These are phyloP conservation scores for Erythrophleum fordii DNA, from an alignment of 306 rosid genomes.

Conservation along the genomic window DNA sequence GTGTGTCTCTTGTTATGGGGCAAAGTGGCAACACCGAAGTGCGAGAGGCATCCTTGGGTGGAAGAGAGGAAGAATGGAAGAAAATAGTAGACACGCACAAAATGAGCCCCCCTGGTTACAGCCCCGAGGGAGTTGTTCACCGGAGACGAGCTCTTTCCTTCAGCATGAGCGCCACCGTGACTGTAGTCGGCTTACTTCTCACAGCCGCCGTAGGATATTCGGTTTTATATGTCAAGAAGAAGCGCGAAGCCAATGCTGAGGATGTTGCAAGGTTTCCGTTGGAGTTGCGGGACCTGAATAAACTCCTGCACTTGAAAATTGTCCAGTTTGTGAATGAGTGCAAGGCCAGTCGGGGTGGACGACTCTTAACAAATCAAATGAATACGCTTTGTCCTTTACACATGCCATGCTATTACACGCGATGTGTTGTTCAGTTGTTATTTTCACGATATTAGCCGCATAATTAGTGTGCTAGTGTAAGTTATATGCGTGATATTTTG, in stretches of 20 bases:
- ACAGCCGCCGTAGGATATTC: constrained; percentile 21
- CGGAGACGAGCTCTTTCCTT: constrained; percentile 63
- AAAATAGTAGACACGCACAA: constrained; percentile 62
- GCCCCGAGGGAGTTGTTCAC: constrained; percentile 62
- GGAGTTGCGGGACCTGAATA: neutral
- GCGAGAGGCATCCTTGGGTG: constrained; percentile 13
- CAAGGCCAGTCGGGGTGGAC: too few relatives aligned
- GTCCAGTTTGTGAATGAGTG: too few relatives aligned
- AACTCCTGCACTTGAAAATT: too few relatives aligned
- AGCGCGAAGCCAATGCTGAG: constrained; percentile 58
- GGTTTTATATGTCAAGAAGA: constrained; percentile 41
- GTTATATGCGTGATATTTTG: neutral
- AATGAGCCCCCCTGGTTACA: constrained; percentile 66
- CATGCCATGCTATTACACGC: neutral
- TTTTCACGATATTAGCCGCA: neutral
- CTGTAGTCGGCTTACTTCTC: constrained; percentile 52
- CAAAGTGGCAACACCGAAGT: neutral
- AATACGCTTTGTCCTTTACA: neutral
- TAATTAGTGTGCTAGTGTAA: neutral
- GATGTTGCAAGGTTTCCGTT: constrained; percentile 47
- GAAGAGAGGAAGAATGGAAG: constrained; percentile 54
- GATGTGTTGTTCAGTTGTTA: neutral
- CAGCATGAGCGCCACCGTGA: constrained; percentile 40
- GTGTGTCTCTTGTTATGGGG: constrained; percentile 4
- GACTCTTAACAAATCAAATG: neutral